Percentiles rank a stretch among this genome's conserved stretches.
Conservation (phyloP, 371 early-diverging fungal species). For the Batrachochytrium dendrobatidis region DNA sequence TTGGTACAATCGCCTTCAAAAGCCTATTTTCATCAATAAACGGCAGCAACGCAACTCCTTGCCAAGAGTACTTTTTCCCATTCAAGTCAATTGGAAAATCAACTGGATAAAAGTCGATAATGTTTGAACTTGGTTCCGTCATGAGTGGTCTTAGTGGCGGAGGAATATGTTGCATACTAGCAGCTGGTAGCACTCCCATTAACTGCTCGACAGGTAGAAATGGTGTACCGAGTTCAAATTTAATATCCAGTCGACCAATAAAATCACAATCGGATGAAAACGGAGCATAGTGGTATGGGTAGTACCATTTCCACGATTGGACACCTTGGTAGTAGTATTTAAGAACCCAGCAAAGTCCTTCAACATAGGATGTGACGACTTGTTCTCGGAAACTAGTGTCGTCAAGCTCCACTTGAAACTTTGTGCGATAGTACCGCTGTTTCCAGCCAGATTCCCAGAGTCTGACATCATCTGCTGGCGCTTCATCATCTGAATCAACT, state of each 20-base stretch:
- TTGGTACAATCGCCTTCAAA: slow-evolving; percentile 64
- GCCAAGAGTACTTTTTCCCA: slow-evolving; percentile 97
- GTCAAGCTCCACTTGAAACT: slow-evolving; percentile 65
- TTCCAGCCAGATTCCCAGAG: slow-evolving; percentile 89
- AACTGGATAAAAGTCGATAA: slow-evolving; percentile 90
- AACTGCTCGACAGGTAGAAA: slow-evolving; percentile 96
- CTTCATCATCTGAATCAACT: slow-evolving; percentile 54
- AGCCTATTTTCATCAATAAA: slow-evolving; percentile 85
- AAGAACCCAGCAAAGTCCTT: slow-evolving; percentile 98
- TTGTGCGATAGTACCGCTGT: slow-evolving; percentile 77
- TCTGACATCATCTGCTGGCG: slow-evolving; percentile 64
- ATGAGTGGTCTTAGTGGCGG: slow-evolving; percentile 72
- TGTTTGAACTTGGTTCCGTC: slow-evolving; percentile 75
- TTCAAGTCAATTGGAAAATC: slow-evolving; percentile 92
- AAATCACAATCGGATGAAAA: slow-evolving; percentile 86
- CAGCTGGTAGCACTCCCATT: slow-evolving; percentile 96
- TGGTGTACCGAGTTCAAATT: slow-evolving; percentile 76
- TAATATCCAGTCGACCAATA: slow-evolving; percentile 60
- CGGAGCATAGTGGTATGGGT: slow-evolving; percentile 97
- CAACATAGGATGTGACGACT: slow-evolving; percentile 83
- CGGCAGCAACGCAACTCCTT: slow-evolving; percentile 91
- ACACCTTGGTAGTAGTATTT: slow-evolving; percentile 95
- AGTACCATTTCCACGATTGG: slow-evolving; percentile 98
- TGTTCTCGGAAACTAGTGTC: slow-evolving; percentile 52
- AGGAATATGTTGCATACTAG: slow-evolving; percentile 74